Conservation (phyloP, 1,139 yeast genomes). For the Debaryomyces subglobosus region DNA sequence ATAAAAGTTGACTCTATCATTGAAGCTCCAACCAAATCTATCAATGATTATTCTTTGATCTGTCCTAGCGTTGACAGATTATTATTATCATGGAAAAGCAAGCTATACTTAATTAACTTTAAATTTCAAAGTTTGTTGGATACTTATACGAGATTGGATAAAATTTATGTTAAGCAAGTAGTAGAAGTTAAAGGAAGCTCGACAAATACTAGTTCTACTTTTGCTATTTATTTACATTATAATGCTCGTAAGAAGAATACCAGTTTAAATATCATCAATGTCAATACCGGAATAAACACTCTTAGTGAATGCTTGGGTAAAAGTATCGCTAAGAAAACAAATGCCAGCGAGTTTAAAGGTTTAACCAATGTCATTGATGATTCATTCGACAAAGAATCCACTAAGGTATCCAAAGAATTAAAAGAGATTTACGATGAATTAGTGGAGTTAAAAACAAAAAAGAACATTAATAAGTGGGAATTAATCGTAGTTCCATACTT, state of each 20-base stretch:
- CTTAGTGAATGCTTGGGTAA: slow-evolving; percentile 75
- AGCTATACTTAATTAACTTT: slow-evolving; percentile 47
- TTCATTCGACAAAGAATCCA: slow-evolving; percentile 23
- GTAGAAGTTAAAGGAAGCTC: slow-evolving; percentile 49
- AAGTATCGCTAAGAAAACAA: slow-evolving; percentile 38
- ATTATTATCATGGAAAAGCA: slow-evolving; percentile 40
- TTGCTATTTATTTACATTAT: slow-evolving; percentile 45
- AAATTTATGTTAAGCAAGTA: slow-evolving; percentile 34
- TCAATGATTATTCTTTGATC: slow-evolving; percentile 24
- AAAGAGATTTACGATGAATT: slow-evolving; percentile 27
- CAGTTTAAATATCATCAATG: slow-evolving; percentile 48
- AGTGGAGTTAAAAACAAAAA: slow-evolving; percentile 18
- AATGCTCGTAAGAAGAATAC: slow-evolving; percentile 48
- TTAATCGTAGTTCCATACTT: slow-evolving; percentile 36
- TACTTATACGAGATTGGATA: slow-evolving; percentile 30
- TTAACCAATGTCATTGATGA: slow-evolving; percentile 33
- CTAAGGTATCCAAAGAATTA: slow-evolving; percentile 23
- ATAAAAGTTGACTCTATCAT: slow-evolving; percentile 26
- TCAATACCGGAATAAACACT: slow-evolving; percentile 71
- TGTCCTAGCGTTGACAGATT: slow-evolving; percentile 51
- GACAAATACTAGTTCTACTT: slow-evolving; percentile 40
- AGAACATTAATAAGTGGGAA: slow-evolving; percentile 34
- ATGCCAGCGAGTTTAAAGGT: slow-evolving; percentile 25
- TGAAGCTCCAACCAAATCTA: slow-evolving; percentile 12
- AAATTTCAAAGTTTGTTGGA: slow-evolving; percentile 48